These are phyloP conservation scores for Castanea crenata DNA, from an alignment of 306 rosid genomes.

Conservation along the genomic window DNA sequence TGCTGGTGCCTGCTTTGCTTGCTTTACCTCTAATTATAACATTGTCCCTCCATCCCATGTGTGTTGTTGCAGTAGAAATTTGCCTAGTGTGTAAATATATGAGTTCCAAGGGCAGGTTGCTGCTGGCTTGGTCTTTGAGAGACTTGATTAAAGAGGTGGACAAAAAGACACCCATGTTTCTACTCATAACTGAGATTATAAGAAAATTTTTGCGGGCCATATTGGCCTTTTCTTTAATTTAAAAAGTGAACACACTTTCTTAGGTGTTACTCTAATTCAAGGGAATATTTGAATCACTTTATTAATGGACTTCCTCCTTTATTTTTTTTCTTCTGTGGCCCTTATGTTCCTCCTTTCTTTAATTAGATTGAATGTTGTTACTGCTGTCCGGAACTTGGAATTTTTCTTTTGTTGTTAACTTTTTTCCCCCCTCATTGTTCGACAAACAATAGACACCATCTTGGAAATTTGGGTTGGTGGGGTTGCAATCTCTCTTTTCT, in stretches of 20 bases:
- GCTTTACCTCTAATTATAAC: conserved; percentile 7
- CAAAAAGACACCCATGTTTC: conserved; percentile 48
- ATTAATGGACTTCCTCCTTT: conserved; percentile 3
- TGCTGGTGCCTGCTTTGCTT: background rate
- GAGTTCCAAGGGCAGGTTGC: conserved; percentile 24
- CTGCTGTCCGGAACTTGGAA: background rate
- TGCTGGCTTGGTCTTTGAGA: conserved; percentile 24
- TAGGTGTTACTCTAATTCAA: conserved; percentile 21
- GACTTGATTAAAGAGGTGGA: conserved; percentile 42
- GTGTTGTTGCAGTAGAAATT: conserved; percentile 26
- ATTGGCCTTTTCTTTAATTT: conserved; percentile 40
- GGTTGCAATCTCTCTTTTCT: background rate
- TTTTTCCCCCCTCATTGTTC: background rate
- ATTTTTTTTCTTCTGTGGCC: background rate
- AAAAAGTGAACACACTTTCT: conserved; percentile 51
- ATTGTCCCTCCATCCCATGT: conserved; percentile 18
- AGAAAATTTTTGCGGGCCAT: conserved; percentile 34
- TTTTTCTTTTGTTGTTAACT: background rate
- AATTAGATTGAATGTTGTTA: conserved; percentile 9
- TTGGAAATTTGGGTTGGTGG: background rate
- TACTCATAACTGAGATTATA: conserved; percentile 39
- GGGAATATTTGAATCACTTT: conserved; percentile 38
- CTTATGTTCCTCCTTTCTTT: background rate
- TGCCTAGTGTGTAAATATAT: conserved; percentile 25
- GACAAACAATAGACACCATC: background rate